Base-by-base conservation (phyloP, 2,329 filamentous ascomycete genomes). In the Diaporthe australafricana region DNA sequence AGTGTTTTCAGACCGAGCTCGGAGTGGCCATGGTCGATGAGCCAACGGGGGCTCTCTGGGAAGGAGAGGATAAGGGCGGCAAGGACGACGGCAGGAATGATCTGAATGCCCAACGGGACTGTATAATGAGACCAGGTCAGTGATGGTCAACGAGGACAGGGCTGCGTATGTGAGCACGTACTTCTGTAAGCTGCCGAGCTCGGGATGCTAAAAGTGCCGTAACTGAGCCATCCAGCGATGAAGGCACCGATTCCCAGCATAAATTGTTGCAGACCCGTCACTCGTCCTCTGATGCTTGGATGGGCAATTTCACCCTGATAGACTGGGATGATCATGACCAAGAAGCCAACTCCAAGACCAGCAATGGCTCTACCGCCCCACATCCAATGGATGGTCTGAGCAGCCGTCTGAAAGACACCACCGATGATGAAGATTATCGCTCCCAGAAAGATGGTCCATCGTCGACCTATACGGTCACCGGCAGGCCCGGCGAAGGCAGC, bases 281-380 rank as follows among this genome's bases (percentile, higher is more conserved):
- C 88, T 74, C 91, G 86, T 16, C 93, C 94, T 79, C 94, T 89
- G 77, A 96, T 96, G 71, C 87, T 88, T 1, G 94, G 94, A 79
- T 96, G 94, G 4, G 92, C 91, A 30, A 96, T 87, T 78, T 96
- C 94, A 27, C 92, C 93, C 79, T 95, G 93, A 79, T 95, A 96
- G 0, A 95, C 81, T 2, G 93, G 82, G 73, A 84, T 82, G 42
- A 82, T 81, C 81, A 82, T 83, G 42, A 79, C 78, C 69, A 84
- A 74, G 70, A 84, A 81, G 47, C 86, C 83, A 68, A 89, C 87
- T 25, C 88, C 91, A 25, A 92, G 79, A 68, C 93, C 93, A 35
- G 92, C 91, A 65, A 95, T 84, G 75, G 88, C 88, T 45, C 94
- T 87, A 17, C 93, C 93, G 48, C 90, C 86, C 77, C 93, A 94